Evolutionary conservation across 805 yeast species (phyloP).

Genomic region (Nadsonia fulvescens): DNA sequence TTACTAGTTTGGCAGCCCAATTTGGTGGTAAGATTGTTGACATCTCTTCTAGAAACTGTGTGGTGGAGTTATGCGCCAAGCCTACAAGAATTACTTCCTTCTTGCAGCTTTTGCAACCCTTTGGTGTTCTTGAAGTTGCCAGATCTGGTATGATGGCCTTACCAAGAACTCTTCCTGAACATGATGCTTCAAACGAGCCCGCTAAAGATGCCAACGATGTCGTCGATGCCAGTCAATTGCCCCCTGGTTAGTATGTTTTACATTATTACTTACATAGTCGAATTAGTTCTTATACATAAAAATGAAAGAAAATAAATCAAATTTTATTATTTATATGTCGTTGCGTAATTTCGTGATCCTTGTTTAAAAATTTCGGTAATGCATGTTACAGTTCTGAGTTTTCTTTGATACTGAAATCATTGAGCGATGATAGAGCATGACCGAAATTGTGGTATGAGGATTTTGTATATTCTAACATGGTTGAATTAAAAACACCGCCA

Average conservation of each 20-base stretch:
- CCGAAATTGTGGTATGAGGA: too few relatives aligned
- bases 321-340: too few relatives aligned
- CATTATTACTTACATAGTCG: too few relatives aligned
- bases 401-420: too few relatives aligned
- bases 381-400: too few relatives aligned
- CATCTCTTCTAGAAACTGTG: conserved; percentile 80
- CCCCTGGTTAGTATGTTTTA: conserved; percentile 64
- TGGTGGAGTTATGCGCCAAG: conserved; percentile 86
- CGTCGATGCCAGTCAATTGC: conserved; percentile 78
- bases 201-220: conserved; percentile 39
- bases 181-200: conserved; percentile 25
- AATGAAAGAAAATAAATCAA: too few relatives aligned
- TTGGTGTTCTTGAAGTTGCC: conserved; percentile 90
- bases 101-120: conserved; percentile 79
- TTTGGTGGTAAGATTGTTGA: conserved; percentile 91
- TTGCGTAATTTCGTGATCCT: too few relatives aligned
- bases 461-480: too few relatives aligned
- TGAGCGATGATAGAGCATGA: too few relatives aligned
- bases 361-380: too few relatives aligned
- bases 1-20: conserved; percentile 60
- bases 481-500: too few relatives aligned
- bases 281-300: too few relatives aligned
- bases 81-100: conserved; percentile 80
- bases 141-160: conserved; percentile 98
- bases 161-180: conserved; percentile 81